Base-by-base conservation (phyloP, 1,284 basidiomycete species). In the Papiliotrema nemorosa region DNA sequence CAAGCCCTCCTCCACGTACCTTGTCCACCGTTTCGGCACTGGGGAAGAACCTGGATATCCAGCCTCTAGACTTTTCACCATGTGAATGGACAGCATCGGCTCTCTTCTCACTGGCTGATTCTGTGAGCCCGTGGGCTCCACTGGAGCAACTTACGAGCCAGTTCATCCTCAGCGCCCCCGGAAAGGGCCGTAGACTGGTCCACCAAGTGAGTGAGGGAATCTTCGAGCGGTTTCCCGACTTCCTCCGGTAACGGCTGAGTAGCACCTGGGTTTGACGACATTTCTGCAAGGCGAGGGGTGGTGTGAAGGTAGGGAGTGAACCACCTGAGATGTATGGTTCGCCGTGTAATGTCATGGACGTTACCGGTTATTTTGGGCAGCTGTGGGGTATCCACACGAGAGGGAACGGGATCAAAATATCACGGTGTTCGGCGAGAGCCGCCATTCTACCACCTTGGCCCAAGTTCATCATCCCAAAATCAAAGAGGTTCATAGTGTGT, bases 41-140 rank as follows among this genome's bases (percentile, higher is more conserved):
- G 9, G 72, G 72, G 54, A 64, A 74, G 49, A 74, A 63, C 47
- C 54, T 56, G 5, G 55, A 38, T 13, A 74, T 58, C 71, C 71
- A 73, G 10, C 35, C 36, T 42, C 54, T 59, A 25, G 59, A 55
- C 38, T 58, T 49, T 14, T 49, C 42, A 2, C 59, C 58, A 20
- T 62, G 62, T 12, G 57, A 47, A 50, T 70, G 69, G 2, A 69
- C 55, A 3, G 66, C 63, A 53, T 73, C 71, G 0, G 53, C 41
- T 26, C 61, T 35, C 22, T 51, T 33, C 46, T 63, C 64, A 39
- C 55, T 59, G 5, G 64, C 64, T 66, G 47, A 16, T n/a, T n/a
- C n/a, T n/a, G n/a, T n/a, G n/a, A n/a, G n/a, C n/a, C n/a, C n/a
- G n/a, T n/a, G n/a, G n/a, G n/a, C n/a, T n/a, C n/a, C n/a, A n/a